These are phyloP conservation scores for Biscogniauxia marginata DNA, from an alignment of 2,329 filamentous ascomycete genomes.

Conservation along the genomic window DNA sequence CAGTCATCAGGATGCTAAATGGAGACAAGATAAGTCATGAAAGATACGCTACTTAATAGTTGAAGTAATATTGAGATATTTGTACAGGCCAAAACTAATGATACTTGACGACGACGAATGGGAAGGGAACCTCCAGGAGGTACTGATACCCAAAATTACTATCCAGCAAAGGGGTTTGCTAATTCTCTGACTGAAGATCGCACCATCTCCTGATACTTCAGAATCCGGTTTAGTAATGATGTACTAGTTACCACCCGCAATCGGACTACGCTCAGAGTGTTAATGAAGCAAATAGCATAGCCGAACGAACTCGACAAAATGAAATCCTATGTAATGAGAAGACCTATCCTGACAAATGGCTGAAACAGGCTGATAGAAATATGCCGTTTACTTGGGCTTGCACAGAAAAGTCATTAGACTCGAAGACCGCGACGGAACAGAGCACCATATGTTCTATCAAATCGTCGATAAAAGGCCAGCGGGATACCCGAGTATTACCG, in stretches of 20 bases:
- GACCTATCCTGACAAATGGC: too few species aligned
- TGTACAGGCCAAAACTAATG: background rate
- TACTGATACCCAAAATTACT: background rate
- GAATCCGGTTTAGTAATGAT: background rate
- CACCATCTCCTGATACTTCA: background rate
- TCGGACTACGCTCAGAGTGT: background rate
- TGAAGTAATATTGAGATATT: background rate
- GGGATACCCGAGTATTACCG: background rate
- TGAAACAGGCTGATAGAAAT: background rate
- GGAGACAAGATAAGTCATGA: background rate
- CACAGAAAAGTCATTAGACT: background rate
- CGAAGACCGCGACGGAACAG: background rate
- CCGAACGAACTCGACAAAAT: background rate
- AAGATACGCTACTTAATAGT: background rate
- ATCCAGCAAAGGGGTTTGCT: background rate
- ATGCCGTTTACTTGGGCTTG: background rate
- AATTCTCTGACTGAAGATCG: background rate
- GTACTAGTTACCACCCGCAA: background rate
- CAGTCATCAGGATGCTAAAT: background rate
- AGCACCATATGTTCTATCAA: background rate
- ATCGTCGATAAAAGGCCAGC: background rate
- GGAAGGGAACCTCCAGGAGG: background rate
- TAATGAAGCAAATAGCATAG: background rate
- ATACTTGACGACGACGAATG: background rate
- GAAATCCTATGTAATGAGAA: too few species aligned